Conservation (phyloP, 139 green algal genomes). For the Edaphochlamys debaryana region DNA sequence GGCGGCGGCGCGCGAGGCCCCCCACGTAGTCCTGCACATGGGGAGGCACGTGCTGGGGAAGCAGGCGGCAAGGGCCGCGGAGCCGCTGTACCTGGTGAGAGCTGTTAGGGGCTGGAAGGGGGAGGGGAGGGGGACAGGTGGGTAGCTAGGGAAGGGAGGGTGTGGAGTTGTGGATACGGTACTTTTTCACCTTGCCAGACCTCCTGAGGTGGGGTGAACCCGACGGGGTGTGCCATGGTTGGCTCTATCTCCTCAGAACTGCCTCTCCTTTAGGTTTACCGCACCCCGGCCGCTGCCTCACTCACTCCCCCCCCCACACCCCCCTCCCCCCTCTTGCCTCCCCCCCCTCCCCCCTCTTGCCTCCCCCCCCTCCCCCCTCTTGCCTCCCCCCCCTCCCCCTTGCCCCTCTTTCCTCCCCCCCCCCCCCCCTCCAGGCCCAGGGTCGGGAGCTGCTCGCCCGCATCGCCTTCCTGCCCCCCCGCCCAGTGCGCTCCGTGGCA, state of each 20-base stretch:
- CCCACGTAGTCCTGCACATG: conserved; percentile 29
- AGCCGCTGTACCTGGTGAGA: conserved; percentile 21
- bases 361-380: no score
- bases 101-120: neutral
- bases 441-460: conserved; percentile 18
- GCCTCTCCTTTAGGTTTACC: no score
- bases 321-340: neutral
- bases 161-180: no score
- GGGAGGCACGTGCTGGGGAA: neutral
- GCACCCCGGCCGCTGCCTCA: no score
- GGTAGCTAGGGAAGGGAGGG: no score
- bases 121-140: no score
- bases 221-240: no score
- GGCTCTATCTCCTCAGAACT: no score
- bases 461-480: neutral
- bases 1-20: neutral
- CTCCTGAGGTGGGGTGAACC: no score
- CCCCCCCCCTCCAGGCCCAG: neutral
- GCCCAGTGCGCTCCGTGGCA: conserved; percentile 1
- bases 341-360: neutral
- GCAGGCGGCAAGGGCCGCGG: neutral
- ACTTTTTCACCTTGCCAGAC: no score
- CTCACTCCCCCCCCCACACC: no score
- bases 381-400: neutral
- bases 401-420: neutral